These are phyloP conservation scores for Punctularia strigosozonata DNA, from an alignment of 768 basidiomycete genomes.

Conservation along the genomic window DNA sequence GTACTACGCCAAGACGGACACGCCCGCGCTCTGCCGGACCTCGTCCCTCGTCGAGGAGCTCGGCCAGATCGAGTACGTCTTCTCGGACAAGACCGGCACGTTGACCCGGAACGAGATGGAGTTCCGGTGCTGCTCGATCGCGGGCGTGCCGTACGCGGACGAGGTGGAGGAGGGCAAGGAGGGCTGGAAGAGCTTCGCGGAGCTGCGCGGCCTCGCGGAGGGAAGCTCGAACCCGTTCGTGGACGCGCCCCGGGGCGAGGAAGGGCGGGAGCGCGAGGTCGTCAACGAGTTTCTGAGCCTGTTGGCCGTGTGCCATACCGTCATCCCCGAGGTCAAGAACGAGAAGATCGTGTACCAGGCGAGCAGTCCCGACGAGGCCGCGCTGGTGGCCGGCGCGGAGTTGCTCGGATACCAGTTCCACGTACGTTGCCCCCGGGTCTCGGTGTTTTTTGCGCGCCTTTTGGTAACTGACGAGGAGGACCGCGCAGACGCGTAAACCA, in stretches of 20 bases:
- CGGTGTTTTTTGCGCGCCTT: not conserved
- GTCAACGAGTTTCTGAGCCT: slow-evolving; percentile 23
- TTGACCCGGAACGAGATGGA: slow-evolving; percentile 98
- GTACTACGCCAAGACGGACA: slow-evolving; percentile 93
- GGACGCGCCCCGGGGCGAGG: slow-evolving; percentile 20
- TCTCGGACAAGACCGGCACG: slow-evolving; percentile 92
- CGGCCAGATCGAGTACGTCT: slow-evolving; percentile 95
- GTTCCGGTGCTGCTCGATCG: slow-evolving; percentile 83
- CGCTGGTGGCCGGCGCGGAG: slow-evolving; percentile 90
- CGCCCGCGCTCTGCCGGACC: slow-evolving; percentile 94
- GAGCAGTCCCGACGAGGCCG: slow-evolving; percentile 96
- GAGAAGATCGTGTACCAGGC: slow-evolving; percentile 94
- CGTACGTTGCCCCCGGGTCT: slow-evolving; percentile 35
- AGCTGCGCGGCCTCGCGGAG: slow-evolving; percentile 48
- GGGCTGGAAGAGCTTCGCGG: slow-evolving; percentile 72
- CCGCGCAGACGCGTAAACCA: slow-evolving; percentile 87
- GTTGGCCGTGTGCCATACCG: slow-evolving; percentile 93
- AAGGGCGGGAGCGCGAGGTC: slow-evolving; percentile 25
- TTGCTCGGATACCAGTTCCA: slow-evolving; percentile 87
- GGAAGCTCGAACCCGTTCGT: slow-evolving; percentile 41
- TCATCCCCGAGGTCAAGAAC: slow-evolving; percentile 85
- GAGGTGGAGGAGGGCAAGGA: slow-evolving; percentile 78
- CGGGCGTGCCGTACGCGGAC: slow-evolving; percentile 82
- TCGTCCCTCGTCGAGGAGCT: slow-evolving; percentile 97
- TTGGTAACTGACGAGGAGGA: not conserved